Conservation (phyloP, 106 monocot genomes). For the Xerophyta viscosa region DNA sequence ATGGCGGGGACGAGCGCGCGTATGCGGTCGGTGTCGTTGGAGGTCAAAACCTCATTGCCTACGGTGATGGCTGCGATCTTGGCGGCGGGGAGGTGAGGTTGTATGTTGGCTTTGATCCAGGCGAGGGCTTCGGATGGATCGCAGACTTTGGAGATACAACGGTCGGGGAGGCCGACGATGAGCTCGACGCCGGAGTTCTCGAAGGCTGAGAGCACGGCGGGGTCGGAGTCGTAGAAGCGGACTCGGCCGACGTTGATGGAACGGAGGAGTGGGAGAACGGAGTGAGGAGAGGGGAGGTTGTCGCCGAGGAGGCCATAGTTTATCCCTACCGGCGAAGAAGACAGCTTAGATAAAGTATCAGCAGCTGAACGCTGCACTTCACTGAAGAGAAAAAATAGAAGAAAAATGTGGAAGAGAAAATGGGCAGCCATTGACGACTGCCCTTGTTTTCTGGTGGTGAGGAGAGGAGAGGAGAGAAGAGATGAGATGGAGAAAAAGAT, state of each 20-base stretch:
- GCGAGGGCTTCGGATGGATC: not conserved
- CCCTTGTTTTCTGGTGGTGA: too few species aligned
- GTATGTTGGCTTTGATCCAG: conserved; percentile 4
- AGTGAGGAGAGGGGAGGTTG: conserved; percentile 2
- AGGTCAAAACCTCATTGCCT: conserved; percentile 4
- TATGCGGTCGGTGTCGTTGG: not conserved
- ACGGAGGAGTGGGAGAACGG: not conserved
- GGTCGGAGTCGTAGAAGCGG: conserved; percentile 5
- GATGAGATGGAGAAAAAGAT: too few species aligned
- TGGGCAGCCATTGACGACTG: not conserved
- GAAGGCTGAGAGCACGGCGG: conserved; percentile 1
- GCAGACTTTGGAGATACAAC: not conserved
- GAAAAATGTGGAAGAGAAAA: not conserved
- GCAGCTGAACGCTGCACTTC: not conserved
- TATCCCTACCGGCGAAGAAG: conserved; percentile 3
- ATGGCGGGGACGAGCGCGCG: conserved; percentile 5
- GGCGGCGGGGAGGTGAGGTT: not conserved
- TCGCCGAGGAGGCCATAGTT: conserved; percentile 5
- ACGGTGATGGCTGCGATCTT: conserved; percentile 12
- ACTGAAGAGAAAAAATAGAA: not conserved
- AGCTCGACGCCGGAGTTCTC: conserved; percentile 5
- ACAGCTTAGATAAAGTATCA: too few species aligned
- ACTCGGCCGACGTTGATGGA: conserved; percentile 9
- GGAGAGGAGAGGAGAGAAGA: too few species aligned
- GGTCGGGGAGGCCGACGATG: conserved; percentile 7